Percentiles rank a stretch among this genome's conserved stretches.
Conservation (phyloP, 2,329 filamentous ascomycete species). For the Aspergillus latus region DNA sequence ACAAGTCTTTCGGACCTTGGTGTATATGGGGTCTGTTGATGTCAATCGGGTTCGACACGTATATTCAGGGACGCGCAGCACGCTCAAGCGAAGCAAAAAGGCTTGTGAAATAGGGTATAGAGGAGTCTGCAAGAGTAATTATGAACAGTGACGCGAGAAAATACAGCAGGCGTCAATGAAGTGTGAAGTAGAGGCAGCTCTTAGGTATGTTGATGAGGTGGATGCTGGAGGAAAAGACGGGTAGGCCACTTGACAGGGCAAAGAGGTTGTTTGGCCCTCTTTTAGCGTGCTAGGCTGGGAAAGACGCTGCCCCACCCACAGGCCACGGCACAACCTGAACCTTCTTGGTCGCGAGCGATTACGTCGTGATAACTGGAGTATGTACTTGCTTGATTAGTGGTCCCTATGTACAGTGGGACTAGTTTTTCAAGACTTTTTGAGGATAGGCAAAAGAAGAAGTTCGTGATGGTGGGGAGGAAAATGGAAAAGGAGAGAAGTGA, state of each 20-base stretch:
- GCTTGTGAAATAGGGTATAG: conserved; percentile 3
- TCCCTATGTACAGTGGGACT: conserved; percentile 14
- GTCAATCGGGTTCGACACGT: conserved; percentile 27
- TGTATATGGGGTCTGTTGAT: conserved; percentile 33
- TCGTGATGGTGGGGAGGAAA: conserved; percentile 7
- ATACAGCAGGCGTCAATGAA: conserved; percentile 17
- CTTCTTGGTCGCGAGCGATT: conserved; percentile 30
- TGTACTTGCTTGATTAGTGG: background rate
- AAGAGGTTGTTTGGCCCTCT: conserved; percentile 44
- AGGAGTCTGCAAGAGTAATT: conserved; percentile 1
- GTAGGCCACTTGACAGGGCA: conserved; percentile 38
- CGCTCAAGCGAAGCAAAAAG: background rate
- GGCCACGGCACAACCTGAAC: conserved; percentile 28
- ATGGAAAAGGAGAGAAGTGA: conserved; percentile 17
- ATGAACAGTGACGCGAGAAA: conserved; percentile 23
- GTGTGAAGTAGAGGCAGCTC: conserved; percentile 8
- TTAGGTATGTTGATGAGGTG: conserved; percentile 22
- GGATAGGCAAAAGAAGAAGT: background rate
- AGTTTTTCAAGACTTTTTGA: conserved; percentile 2
- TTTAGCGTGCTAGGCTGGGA: conserved; percentile 38
- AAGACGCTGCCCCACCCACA: conserved; percentile 33
- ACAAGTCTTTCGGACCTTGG: conserved; percentile 15
- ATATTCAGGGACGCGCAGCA: conserved; percentile 19
- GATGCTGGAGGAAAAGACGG: conserved; percentile 26
- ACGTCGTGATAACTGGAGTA: conserved; percentile 4